Conservation (phyloP, 495 filamentous ascomycete genomes). For the Annulohypoxylon moriforme region DNA sequence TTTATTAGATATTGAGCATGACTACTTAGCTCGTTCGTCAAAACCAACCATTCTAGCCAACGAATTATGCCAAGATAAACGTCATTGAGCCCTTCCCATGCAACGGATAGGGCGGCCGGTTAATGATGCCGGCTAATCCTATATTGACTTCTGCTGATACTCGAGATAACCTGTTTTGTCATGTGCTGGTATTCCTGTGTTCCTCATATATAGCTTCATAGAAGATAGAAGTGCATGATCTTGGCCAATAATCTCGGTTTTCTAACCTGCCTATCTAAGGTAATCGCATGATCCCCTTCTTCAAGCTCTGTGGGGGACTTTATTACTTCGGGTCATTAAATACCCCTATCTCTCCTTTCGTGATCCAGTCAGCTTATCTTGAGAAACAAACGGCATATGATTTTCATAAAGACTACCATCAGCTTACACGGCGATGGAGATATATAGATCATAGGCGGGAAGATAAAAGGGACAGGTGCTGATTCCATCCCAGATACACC, state of each 20-base stretch:
- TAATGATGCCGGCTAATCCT: slow-evolving; percentile 37
- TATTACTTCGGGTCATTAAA: neutral
- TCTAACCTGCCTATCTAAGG: slow-evolving; percentile 39
- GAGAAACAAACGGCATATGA: neutral
- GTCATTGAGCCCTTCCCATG: slow-evolving; percentile 13
- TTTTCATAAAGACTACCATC: neutral
- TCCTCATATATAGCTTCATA: slow-evolving; percentile 22
- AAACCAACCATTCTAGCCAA: neutral
- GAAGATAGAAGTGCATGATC: slow-evolving; percentile 4
- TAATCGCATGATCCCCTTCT: slow-evolving; percentile 14
- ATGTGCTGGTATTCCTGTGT: slow-evolving; percentile 18
- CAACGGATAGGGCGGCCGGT: slow-evolving; percentile 24
- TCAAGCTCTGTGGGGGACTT: neutral
- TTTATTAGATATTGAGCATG: neutral
- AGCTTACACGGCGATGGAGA: neutral
- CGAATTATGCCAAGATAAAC: slow-evolving; percentile 15
- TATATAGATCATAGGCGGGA: slow-evolving; percentile 3
- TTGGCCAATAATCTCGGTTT: slow-evolving; percentile 12
- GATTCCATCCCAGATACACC: neutral
- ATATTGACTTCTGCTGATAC: neutral
- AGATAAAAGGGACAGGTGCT: neutral
- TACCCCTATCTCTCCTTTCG: slow-evolving; percentile 9
- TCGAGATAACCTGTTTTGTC: slow-evolving; percentile 12
- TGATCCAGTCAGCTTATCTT: slow-evolving; percentile 31
- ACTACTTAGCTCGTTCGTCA: neutral